phyloP scores from a whole-genome alignment of 148 eudicot genomes.

The Diospyros kaki region DNA sequence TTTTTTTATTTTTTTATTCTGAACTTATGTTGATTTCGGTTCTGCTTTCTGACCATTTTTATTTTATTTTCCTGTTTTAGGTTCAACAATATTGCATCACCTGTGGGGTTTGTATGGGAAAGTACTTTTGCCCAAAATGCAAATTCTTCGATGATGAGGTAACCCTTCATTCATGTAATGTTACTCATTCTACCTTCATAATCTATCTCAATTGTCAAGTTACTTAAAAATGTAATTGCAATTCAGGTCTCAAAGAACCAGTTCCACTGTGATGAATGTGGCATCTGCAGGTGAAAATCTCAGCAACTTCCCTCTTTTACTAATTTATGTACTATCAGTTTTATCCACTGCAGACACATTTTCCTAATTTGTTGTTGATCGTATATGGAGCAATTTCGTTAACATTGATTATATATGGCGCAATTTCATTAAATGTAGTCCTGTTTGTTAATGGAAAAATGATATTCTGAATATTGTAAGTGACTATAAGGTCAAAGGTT shows the following conservation, averaged over 20 bases:
- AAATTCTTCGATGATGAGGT: constrained; percentile 79
- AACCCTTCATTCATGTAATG: constrained; percentile 5
- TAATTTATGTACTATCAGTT: neutral
- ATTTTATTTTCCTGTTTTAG: constrained; percentile 22
- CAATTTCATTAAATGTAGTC: too few species aligned
- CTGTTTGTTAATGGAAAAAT: too few species aligned
- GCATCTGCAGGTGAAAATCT: constrained; percentile 66
- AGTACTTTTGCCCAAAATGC: constrained; percentile 56
- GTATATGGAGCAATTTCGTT: too few species aligned
- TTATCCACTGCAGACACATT: neutral
- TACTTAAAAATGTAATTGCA: constrained; percentile 7
- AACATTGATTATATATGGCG: too few species aligned
- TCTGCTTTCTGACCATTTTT: constrained; percentile 1
- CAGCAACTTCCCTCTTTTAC: neutral
- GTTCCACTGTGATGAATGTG: constrained; percentile 78
- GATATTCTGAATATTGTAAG: too few species aligned
- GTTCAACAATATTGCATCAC: constrained; percentile 57
- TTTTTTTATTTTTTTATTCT: neutral
- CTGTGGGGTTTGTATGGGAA: constrained; percentile 72
- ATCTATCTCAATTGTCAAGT: neutral
- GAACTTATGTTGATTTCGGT: neutral
- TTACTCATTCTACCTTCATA: neutral
- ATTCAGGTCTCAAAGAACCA: constrained; percentile 60
- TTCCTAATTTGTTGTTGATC: neutral
- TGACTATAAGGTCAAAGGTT: too few species aligned